These are phyloP conservation scores for Zymoseptoria tritici DNA, from an alignment of 2,329 filamentous ascomycete genomes.

Conservation along the genomic window DNA sequence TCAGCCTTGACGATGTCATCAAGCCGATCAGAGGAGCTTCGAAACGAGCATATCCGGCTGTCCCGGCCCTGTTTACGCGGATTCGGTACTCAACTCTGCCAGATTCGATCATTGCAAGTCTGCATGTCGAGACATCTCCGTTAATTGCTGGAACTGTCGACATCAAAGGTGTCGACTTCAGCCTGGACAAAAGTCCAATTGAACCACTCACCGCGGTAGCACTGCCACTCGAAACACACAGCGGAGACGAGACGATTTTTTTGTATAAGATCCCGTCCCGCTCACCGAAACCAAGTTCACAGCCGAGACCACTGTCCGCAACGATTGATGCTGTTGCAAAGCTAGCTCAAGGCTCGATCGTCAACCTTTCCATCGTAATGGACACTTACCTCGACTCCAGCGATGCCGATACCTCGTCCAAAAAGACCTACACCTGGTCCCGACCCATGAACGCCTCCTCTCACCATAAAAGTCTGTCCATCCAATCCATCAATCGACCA, in stretches of 20 bases:
- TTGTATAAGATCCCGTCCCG: constrained; percentile 44
- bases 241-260: constrained; percentile 68
- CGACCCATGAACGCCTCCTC: constrained; percentile 13
- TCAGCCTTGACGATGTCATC: constrained; percentile 51
- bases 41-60: constrained; percentile 55
- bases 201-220: constrained; percentile 29
- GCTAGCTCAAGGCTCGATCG: constrained; percentile 16
- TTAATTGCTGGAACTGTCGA: constrained; percentile 36
- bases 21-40: constrained; percentile 59
- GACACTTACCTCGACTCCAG: constrained; percentile 18
- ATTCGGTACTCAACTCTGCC: constrained; percentile 62
- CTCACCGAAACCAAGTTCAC: background rate
- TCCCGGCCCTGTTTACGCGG: constrained; percentile 63
- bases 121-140: constrained; percentile 25
- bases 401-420: constrained; percentile 5
- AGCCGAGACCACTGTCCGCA: constrained; percentile 7
- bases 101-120: constrained; percentile 20
- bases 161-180: constrained; percentile 53
- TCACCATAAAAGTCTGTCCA: constrained; percentile 9
- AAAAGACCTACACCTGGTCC: constrained; percentile 22
- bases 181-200: constrained; percentile 51
- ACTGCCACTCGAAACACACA: constrained; percentile 32
- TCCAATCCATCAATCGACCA: constrained; percentile 6
- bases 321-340: constrained; percentile 15
- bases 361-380: constrained; percentile 21